A percentile compares a stretch with the other conserved stretches of the same genome.
phyloP scores from a whole-genome alignment of 2,329 filamentous ascomycete genomes.

The Cytospora chrysosperma region DNA sequence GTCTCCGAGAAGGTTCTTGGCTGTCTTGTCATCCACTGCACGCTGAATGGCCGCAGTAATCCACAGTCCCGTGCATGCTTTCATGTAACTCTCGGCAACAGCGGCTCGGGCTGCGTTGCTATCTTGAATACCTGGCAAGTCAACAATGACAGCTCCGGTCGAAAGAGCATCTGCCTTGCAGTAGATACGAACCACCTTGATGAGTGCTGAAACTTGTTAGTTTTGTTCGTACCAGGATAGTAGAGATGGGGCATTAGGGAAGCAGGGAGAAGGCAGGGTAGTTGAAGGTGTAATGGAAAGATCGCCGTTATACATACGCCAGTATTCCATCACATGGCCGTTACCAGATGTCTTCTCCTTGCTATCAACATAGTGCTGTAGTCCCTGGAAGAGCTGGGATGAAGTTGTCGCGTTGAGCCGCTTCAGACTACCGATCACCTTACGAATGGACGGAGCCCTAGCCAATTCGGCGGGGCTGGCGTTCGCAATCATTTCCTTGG shows the following conservation, averaged over 20 bases:
- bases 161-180: constrained; percentile 36
- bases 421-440: constrained; percentile 47
- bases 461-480: constrained; percentile 42
- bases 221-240: neutral
- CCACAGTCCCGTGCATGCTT: constrained; percentile 59
- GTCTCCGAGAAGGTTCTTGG: constrained; percentile 54
- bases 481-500: constrained; percentile 40
- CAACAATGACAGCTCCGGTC: constrained; percentile 38
- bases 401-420: constrained; percentile 39
- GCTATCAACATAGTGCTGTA: constrained; percentile 55
- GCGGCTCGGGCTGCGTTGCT: constrained; percentile 58
- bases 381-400: constrained; percentile 41
- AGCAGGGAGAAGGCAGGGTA: too few relatives aligned
- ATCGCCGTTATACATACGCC: constrained; percentile 33
- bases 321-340: constrained; percentile 34
- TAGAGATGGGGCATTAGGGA: too few relatives aligned
- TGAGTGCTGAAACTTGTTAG: constrained; percentile 35
- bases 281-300: neutral
- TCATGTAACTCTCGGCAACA: constrained; percentile 58
- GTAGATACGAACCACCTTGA: constrained; percentile 48
- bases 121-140: constrained; percentile 60
- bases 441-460: constrained; percentile 37
- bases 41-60: constrained; percentile 62
- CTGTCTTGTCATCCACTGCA: constrained; percentile 59
- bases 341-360: constrained; percentile 43